These are phyloP conservation scores for Pyrrhoderma noxium DNA, from an alignment of 1,284 basidiomycete genomes.

Conservation along the genomic window DNA sequence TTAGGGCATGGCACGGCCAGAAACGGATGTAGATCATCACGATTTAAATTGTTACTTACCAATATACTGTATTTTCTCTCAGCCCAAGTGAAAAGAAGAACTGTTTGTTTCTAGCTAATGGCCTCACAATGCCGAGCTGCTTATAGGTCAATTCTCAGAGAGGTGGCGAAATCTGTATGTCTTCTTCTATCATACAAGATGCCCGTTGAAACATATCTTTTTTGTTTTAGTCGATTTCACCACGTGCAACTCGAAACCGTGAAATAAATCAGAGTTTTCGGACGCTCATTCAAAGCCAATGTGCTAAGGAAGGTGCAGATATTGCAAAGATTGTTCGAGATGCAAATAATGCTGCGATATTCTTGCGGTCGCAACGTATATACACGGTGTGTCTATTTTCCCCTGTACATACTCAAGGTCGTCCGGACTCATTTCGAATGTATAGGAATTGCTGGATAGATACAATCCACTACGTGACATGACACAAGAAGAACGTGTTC, in stretches of 20 bases:
- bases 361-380: slow-evolving; percentile 62
- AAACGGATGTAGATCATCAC: too few relatives aligned
- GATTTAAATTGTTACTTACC: too few relatives aligned
- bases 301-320: slow-evolving; percentile 21
- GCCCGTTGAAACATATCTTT: slow-evolving; percentile 14
- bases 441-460: slow-evolving; percentile 64
- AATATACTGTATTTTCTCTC: too few relatives aligned
- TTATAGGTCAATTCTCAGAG: slow-evolving; percentile 41
- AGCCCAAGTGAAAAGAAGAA: not conserved
- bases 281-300: slow-evolving; percentile 42
- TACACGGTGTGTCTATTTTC: slow-evolving; percentile 38
- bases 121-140: slow-evolving; percentile 18
- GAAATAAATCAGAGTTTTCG: slow-evolving; percentile 49
- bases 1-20: too few relatives aligned
- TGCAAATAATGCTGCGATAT: slow-evolving; percentile 60
- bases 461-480: slow-evolving; percentile 84
- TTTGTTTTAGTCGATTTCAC: slow-evolving; percentile 35
- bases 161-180: slow-evolving; percentile 37
- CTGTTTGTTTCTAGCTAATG: slow-evolving; percentile 5
- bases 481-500: slow-evolving; percentile 69
- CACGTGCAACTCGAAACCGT: slow-evolving; percentile 38
- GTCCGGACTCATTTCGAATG: slow-evolving; percentile 10
- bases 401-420: slow-evolving; percentile 23
- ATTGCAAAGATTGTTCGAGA: slow-evolving; percentile 35
- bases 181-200: not conserved